Evolutionary conservation across 768 basidiomycete species (phyloP).

Genomic region (Mycena kentingensis): DNA sequence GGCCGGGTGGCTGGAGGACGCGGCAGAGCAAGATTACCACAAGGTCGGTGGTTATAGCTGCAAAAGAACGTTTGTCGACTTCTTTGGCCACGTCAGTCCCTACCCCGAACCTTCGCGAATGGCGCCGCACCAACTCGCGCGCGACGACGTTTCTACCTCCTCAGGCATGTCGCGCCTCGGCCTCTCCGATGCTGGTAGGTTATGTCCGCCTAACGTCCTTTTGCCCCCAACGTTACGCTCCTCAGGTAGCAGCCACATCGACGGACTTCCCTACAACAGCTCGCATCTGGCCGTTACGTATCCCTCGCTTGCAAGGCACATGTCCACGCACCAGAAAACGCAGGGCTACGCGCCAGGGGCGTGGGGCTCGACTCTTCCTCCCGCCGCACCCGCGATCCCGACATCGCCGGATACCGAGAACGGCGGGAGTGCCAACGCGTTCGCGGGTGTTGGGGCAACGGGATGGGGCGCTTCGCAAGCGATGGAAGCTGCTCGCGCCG

Average conservation of each 20-base stretch:
- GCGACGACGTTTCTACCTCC: background rate
- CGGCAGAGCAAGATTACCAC: no score
- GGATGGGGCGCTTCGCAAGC: background rate
- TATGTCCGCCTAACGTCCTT: background rate
- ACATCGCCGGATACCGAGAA: background rate
- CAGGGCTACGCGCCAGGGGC: constrained; percentile 21
- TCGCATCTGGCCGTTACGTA: constrained; percentile 2
- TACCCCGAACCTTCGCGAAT: background rate
- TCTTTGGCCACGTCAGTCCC: background rate
- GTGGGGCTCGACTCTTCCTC: constrained; percentile 9
- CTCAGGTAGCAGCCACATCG: background rate
- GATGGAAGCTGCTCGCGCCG: background rate
- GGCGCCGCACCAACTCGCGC: background rate
- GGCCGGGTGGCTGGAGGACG: background rate
- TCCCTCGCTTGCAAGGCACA: constrained; percentile 15
- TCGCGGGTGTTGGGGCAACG: background rate
- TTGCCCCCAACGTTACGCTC: background rate
- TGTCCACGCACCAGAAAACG: constrained; percentile 21
- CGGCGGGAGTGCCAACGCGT: background rate
- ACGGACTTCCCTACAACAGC: background rate
- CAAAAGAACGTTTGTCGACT: background rate
- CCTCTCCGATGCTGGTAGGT: background rate
- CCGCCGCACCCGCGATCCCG: background rate
- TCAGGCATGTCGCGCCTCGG: background rate
- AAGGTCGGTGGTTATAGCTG: background rate